These are phyloP conservation scores for Leccinum fuscescens DNA, from an alignment of 1,284 basidiomycete species.

Conservation along the genomic window DNA sequence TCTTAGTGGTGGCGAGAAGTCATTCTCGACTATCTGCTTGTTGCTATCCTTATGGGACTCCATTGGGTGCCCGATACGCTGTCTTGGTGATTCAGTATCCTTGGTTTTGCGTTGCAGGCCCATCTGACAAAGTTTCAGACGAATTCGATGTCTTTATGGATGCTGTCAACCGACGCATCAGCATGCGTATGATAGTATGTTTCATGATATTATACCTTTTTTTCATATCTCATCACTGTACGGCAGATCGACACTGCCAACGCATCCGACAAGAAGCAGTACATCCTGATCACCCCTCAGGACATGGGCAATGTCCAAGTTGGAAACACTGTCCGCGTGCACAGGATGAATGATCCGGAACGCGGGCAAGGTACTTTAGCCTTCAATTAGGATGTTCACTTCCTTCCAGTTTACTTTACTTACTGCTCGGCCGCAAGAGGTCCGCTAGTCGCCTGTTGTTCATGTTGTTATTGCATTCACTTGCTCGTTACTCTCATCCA, in stretches of 20 bases:
- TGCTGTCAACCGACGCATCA: conserved; percentile 86
- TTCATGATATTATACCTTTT: background rate
- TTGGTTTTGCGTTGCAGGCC: background rate
- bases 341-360: conserved; percentile 81
- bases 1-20: conserved; percentile 93
- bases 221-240: conserved; percentile 4
- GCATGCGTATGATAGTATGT: conserved; percentile 88
- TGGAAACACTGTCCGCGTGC: conserved; percentile 64
- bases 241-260: conserved; percentile 86
- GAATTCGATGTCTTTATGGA: conserved; percentile 98
- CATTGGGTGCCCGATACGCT: conserved; percentile 90
- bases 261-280: conserved; percentile 82
- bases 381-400: conserved; percentile 29
- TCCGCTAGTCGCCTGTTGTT: background rate
- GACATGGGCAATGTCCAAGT: conserved; percentile 72
- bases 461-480: conserved; percentile 9
- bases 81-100: conserved; percentile 67
- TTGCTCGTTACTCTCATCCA: conserved; percentile 1
- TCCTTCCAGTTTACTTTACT: conserved; percentile 3
- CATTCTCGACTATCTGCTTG: conserved; percentile 94
- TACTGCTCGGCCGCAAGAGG: background rate
- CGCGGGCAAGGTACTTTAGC: conserved; percentile 58
- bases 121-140: conserved; percentile 41
- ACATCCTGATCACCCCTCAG: conserved; percentile 89
- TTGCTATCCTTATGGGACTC: conserved; percentile 94